phyloP scores from a whole-genome alignment of 495 filamentous ascomycete species.

The Tuber umbilicatum region DNA sequence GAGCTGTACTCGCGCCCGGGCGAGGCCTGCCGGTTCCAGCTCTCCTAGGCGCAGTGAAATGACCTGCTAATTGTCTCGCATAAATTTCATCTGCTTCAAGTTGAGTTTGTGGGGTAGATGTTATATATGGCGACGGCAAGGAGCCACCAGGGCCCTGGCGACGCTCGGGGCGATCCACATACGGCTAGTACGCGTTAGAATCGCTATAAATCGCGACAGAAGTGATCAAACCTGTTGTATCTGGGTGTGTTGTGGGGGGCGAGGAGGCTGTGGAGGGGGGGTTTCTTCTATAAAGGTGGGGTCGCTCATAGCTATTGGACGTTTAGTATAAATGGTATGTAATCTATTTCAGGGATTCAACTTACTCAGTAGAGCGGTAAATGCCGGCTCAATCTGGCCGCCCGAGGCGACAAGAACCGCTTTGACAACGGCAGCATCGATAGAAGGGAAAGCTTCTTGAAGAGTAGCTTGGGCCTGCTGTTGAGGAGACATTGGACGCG shows the following conservation, averaged over 20 bases:
- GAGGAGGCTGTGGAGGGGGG: conserved; percentile 42
- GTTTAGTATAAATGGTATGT: conserved; percentile 12
- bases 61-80: conserved; percentile 85
- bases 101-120: conserved; percentile 63
- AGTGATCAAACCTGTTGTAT: conserved; percentile 13
- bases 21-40: conserved; percentile 24
- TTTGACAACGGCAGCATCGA: conserved; percentile 75
- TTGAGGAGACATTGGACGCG: conserved; percentile 70
- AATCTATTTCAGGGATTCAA: conserved; percentile 7
- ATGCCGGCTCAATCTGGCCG: conserved; percentile 85
- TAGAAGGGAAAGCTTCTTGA: conserved; percentile 83
- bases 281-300: conserved; percentile 65
- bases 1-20: background rate
- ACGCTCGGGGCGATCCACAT: conserved; percentile 20
- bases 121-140: conserved; percentile 25
- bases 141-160: conserved; percentile 2
- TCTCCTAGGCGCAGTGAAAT: conserved; percentile 47
- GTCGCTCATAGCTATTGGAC: conserved; percentile 74
- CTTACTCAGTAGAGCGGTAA: conserved; percentile 85
- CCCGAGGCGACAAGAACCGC: conserved; percentile 81
- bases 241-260: conserved; percentile 10
- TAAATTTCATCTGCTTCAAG: conserved; percentile 87
- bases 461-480: conserved; percentile 82
- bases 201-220: conserved; percentile 1
- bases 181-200: conserved; percentile 10